phyloP scores from a whole-genome alignment of 1,139 yeast genomes.

The Pichia sp. region DNA sequence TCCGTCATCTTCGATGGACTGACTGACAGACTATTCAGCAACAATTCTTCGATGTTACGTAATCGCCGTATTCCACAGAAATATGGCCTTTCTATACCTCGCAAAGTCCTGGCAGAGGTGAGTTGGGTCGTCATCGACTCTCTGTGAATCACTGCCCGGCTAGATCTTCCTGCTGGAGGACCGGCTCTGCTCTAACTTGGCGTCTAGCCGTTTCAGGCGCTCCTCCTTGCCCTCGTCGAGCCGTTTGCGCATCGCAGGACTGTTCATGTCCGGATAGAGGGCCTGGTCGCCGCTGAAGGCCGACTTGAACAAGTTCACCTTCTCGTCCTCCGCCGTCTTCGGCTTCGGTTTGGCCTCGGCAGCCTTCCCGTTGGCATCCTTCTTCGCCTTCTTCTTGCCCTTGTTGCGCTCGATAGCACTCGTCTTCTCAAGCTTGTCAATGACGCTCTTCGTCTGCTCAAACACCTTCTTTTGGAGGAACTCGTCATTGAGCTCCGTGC shows the following conservation, averaged over 20 bases:
- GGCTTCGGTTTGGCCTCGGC: conserved; percentile 12
- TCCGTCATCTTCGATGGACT: too few species aligned
- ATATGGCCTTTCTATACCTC: too few species aligned
- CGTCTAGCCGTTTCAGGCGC: conserved; percentile 26
- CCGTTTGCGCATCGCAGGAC: not conserved
- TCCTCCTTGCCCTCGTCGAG: conserved; percentile 17
- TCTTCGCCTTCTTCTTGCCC: conserved; percentile 28
- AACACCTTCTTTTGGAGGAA: conserved; percentile 60
- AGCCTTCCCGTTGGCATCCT: conserved; percentile 31
- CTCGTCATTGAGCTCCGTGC: conserved; percentile 60
- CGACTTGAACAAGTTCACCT: conserved; percentile 23
- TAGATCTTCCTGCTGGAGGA: not conserved
- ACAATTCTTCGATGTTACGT: too few species aligned
- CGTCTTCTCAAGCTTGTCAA: conserved; percentile 60
- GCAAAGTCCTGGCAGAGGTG: too few species aligned
- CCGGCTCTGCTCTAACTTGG: conserved; percentile 20
- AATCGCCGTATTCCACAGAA: too few species aligned
- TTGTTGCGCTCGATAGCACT: conserved; percentile 63
- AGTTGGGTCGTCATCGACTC: too few species aligned
- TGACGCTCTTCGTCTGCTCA: conserved; percentile 54
- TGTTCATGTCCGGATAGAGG: conserved; percentile 20
- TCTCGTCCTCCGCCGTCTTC: conserved; percentile 10
- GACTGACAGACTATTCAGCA: too few species aligned
- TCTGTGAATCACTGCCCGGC: too few species aligned
- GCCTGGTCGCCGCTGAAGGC: conserved; percentile 21